Evolutionary conservation across 148 eudicot species (phyloP).

Genomic region (Polygonum aviculare): DNA sequence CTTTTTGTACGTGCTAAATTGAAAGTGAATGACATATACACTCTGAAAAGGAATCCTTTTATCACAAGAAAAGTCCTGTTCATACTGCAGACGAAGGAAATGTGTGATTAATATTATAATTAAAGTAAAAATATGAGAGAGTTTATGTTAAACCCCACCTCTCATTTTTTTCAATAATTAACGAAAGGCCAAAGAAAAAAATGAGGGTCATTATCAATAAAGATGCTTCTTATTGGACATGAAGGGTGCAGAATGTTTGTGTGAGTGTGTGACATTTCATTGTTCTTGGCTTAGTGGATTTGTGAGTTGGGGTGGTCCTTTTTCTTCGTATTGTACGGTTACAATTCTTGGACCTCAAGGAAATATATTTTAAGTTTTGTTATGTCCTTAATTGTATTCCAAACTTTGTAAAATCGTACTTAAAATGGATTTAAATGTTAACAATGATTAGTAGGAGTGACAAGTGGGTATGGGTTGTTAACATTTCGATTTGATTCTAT

Average conservation of each 20-base stretch:
- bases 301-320: neutral
- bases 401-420: too few species aligned
- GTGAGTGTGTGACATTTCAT: neutral
- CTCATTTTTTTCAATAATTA: neutral
- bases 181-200: neutral
- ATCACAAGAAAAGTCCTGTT: conserved; percentile 5
- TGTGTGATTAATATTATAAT: neutral
- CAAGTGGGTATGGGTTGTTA: too few species aligned
- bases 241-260: conserved; percentile 7
- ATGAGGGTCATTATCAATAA: neutral
- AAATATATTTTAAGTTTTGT: too few species aligned
- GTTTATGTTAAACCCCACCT: neutral
- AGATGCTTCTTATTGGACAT: conserved; percentile 9
- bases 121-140: neutral
- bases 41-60: conserved; percentile 25
- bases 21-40: conserved; percentile 18
- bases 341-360: too few species aligned
- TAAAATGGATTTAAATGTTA: too few species aligned
- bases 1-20: neutral
- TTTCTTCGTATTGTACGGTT: neutral
- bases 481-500: too few species aligned
- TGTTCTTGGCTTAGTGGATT: neutral
- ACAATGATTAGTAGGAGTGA: too few species aligned
- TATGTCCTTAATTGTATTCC: too few species aligned
- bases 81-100: neutral